These are phyloP conservation scores for Tetracladium marchalianum DNA, from an alignment of 495 filamentous ascomycete genomes.

Conservation along the genomic window DNA sequence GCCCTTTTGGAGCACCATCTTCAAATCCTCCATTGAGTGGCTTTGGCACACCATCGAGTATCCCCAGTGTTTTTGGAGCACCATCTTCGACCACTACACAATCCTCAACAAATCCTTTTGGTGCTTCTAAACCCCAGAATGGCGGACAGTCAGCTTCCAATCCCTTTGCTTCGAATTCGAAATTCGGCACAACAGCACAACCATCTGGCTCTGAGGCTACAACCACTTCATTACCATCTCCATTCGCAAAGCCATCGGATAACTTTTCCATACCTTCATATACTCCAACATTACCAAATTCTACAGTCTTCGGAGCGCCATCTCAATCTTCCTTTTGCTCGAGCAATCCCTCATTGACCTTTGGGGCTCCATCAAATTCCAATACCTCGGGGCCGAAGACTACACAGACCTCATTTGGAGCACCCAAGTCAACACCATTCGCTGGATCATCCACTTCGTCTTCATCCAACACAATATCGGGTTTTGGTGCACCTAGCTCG, in stretches of 20 bases:
- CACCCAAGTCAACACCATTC: neutral
- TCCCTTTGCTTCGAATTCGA: neutral
- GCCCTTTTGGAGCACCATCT: slow-evolving; percentile 1
- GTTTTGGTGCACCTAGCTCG: no score
- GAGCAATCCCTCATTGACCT: neutral
- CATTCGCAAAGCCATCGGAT: neutral
- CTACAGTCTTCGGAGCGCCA: slow-evolving; percentile 3
- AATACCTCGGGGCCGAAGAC: neutral
- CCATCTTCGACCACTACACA: neutral
- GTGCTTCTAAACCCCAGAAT: neutral
- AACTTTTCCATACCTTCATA: neutral
- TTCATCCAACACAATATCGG: neutral
- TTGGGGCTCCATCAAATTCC: neutral
- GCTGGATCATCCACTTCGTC: neutral
- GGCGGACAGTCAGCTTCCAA: slow-evolving; percentile 1
- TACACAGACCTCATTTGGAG: slow-evolving; percentile 1
- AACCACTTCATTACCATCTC: neutral
- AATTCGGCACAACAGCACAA: neutral
- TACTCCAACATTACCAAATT: neutral
- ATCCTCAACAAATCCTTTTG: slow-evolving; percentile 1
- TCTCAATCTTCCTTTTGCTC: neutral
- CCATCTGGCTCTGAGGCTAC: neutral
- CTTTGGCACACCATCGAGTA: slow-evolving; percentile 3
- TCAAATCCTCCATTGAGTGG: neutral
- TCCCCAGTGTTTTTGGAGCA: neutral